Conservation (phyloP, 1,139 yeast genomes). For the Candida sojae region DNA sequence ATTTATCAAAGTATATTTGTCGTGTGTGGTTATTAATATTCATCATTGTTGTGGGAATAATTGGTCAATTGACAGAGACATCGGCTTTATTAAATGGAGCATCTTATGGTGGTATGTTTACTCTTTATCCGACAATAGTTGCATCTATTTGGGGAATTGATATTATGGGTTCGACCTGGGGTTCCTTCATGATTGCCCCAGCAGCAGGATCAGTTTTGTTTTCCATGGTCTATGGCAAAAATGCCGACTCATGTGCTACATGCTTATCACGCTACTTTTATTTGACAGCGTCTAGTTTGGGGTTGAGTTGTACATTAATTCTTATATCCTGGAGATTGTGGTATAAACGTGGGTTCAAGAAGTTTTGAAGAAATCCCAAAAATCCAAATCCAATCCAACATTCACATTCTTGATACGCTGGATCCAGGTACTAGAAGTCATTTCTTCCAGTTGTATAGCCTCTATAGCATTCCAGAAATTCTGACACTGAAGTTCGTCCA, state of each 20-base stretch:
- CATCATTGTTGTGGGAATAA: conserved; percentile 42
- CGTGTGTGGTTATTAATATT: conserved; percentile 47
- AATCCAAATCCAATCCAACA: conserved; percentile 1
- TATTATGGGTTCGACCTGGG: conserved; percentile 92
- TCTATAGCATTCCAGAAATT: conserved; percentile 11
- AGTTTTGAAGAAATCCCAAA: conserved; percentile 4
- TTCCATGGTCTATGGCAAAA: conserved; percentile 70
- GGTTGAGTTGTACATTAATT: conserved; percentile 32
- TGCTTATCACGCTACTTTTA: conserved; percentile 27
- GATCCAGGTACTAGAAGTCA: conserved; percentile 10
- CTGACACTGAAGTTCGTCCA: conserved; percentile 10
- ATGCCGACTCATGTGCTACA: conserved; percentile 46
- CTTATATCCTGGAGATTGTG: conserved; percentile 39
- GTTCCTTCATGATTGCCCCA: conserved; percentile 86
- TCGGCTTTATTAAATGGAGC: conserved; percentile 61
- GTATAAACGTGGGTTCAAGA: conserved; percentile 28
- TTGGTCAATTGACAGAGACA: conserved; percentile 35
- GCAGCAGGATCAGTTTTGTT: conserved; percentile 78
- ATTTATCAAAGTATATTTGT: conserved; percentile 27
- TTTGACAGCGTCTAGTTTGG: conserved; percentile 32
- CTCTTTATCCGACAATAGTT: conserved; percentile 80
- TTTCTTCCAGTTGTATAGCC: conserved; percentile 7
- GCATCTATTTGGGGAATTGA: conserved; percentile 89
- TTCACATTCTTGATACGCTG: conserved; percentile 1
- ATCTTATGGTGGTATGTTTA: conserved; percentile 82